phyloP scores from a whole-genome alignment of 495 filamentous ascomycete genomes.

The Penicillium egyptiacum region DNA sequence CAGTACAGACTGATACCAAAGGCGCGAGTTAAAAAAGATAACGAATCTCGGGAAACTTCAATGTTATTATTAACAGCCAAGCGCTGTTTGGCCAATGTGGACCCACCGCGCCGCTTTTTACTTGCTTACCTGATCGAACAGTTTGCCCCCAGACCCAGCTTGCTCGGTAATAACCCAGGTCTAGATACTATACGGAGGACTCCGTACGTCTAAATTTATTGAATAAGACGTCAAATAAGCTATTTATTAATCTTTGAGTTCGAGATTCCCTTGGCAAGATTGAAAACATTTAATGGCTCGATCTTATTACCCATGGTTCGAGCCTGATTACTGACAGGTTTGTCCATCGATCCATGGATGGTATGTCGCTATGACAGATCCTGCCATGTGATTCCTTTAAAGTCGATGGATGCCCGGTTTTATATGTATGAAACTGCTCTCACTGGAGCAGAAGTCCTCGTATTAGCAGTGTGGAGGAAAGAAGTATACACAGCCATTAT shows the following conservation, averaged over 20 bases:
- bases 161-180: constrained; percentile 3
- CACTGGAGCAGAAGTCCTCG: neutral
- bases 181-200: neutral
- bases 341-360: neutral
- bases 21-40: constrained; percentile 8
- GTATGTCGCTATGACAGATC: neutral
- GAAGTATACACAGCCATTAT: neutral
- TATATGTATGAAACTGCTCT: neutral
- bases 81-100: constrained; percentile 29
- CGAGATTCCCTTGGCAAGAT: neutral
- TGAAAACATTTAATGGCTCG: neutral
- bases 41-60: neutral
- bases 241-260: neutral
- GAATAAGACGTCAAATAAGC: neutral
- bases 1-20: constrained; percentile 1
- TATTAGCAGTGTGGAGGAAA: neutral
- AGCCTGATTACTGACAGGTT: neutral
- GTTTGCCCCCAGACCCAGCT: neutral
- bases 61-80: constrained; percentile 19
- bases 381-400: too few relatives aligned
- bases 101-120: constrained; percentile 16
- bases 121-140: constrained; percentile 13
- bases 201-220: neutral
- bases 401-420: neutral
- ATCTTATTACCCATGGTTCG: neutral